Evolutionary conservation across 2,329 filamentous ascomycete species (phyloP).

Genomic region (Trichoderma sp.): DNA sequence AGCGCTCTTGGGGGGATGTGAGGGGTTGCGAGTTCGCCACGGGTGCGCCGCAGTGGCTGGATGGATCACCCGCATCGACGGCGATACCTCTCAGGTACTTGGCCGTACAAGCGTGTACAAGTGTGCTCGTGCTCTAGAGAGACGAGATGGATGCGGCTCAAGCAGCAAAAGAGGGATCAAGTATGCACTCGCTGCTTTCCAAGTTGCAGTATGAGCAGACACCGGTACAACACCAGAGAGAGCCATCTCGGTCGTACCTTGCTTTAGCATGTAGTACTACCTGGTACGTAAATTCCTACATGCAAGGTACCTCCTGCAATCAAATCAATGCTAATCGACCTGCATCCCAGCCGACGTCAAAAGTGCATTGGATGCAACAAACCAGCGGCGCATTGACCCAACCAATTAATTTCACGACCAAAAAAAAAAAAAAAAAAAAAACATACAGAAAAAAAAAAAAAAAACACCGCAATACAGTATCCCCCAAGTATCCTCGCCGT

Average conservation of each 20-base stretch:
- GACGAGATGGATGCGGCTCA: not conserved
- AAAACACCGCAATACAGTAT: not conserved
- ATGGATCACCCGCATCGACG: not conserved
- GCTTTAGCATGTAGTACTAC: too few relatives aligned
- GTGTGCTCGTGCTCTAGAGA: too few relatives aligned
- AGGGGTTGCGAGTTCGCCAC: constrained; percentile 10
- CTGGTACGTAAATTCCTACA: too few relatives aligned
- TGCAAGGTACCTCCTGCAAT: not conserved
- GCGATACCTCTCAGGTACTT: constrained; percentile 8
- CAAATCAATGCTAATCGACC: not conserved
- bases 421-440: not conserved
- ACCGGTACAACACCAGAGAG: too few relatives aligned
- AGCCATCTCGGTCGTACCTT: too few relatives aligned
- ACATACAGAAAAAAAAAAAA: not conserved
- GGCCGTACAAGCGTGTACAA: too few relatives aligned
- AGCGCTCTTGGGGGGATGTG: constrained; percentile 1
- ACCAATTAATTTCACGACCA: not conserved
- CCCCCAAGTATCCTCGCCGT: not conserved
- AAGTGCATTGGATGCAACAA: not conserved
- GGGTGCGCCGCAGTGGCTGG: not conserved
- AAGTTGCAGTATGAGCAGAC: too few relatives aligned
- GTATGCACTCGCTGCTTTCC: too few relatives aligned
- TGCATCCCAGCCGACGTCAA: too few relatives aligned
- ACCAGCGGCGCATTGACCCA: not conserved
- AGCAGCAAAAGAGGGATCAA: too few relatives aligned